Evolutionary conservation across 306 rosid genomes (phyloP).

Genomic region (Castanea crenata): DNA sequence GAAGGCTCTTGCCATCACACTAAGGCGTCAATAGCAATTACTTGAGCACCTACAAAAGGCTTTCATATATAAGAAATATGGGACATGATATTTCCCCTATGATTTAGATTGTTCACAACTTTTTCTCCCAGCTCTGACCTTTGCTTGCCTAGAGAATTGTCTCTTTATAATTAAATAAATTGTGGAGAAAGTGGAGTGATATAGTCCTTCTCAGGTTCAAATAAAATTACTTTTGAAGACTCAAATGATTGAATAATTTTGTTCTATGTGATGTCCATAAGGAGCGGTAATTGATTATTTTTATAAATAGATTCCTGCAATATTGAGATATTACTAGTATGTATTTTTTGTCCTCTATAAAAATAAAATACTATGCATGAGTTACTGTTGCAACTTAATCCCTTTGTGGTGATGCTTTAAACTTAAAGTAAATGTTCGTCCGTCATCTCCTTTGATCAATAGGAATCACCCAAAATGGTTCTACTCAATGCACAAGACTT

Average conservation of each 20-base stretch:
- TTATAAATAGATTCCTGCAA: too few species aligned
- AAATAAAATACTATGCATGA: background rate
- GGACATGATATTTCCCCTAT: background rate
- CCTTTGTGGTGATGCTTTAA: background rate
- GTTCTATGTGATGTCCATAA: too few species aligned
- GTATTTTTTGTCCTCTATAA: background rate
- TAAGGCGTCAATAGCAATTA: background rate
- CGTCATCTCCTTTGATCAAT: too few species aligned
- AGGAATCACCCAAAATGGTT: background rate
- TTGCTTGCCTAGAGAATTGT: background rate
- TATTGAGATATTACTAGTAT: background rate
- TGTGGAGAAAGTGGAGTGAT: too few species aligned
- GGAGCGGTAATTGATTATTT: too few species aligned
- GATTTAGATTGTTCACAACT: background rate
- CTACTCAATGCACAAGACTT: too few species aligned
- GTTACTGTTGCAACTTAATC: constrained; percentile 1
- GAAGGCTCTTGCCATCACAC: too few species aligned
- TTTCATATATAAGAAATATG: background rate
- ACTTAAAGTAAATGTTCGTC: background rate
- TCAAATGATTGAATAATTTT: too few species aligned
- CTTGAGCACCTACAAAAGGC: background rate
- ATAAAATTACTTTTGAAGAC: too few species aligned
- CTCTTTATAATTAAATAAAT: too few species aligned
- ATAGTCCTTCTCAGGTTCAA: too few species aligned
- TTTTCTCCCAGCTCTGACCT: background rate